Conservation (phyloP, 768 basidiomycete species). For the Suillus decipiens region DNA sequence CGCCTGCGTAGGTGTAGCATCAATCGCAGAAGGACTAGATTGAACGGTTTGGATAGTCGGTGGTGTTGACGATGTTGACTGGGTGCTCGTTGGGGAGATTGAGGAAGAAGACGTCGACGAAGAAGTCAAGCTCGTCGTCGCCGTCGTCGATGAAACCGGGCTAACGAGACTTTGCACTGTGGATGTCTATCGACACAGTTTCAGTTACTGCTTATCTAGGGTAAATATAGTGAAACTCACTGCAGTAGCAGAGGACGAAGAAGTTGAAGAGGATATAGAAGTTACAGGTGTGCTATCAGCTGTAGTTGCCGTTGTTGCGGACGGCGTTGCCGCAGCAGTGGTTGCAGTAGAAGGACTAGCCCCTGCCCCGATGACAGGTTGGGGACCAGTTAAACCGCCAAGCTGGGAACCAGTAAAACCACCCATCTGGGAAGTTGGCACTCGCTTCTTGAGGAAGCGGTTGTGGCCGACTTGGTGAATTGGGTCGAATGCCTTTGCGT, state of each 20-base stretch:
- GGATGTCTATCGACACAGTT: not conserved
- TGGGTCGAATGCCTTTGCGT: conserved; percentile 45
- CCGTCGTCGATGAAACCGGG: conserved; percentile 18
- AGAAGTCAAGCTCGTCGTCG: conserved; percentile 16
- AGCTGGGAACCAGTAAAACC: conserved; percentile 14
- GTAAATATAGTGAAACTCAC: conserved; percentile 17
- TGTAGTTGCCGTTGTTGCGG: conserved; percentile 12
- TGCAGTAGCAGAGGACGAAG: conserved; percentile 20
- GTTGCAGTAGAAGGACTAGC: conserved; percentile 27
- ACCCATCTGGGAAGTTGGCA: conserved; percentile 29
- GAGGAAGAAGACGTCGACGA: conserved; percentile 20
- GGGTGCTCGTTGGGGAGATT: conserved; percentile 14
- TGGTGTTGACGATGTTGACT: conserved; percentile 17
- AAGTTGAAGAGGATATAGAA: conserved; percentile 14
- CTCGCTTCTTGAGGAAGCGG: conserved; percentile 71
- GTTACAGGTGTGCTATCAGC: conserved; percentile 16
- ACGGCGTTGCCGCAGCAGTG: conserved; percentile 15
- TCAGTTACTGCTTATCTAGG: not conserved
- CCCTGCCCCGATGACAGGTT: conserved; percentile 37
- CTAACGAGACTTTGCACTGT: conserved; percentile 15
- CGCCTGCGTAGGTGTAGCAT: conserved; percentile 37
- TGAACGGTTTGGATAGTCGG: conserved; percentile 15
- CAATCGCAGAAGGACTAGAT: conserved; percentile 25
- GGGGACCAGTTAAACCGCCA: conserved; percentile 8
- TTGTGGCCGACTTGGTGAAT: conserved; percentile 57